phyloP scores from a whole-genome alignment of 2,329 filamentous ascomycete genomes.

The Pseudopyricularia javanii region DNA sequence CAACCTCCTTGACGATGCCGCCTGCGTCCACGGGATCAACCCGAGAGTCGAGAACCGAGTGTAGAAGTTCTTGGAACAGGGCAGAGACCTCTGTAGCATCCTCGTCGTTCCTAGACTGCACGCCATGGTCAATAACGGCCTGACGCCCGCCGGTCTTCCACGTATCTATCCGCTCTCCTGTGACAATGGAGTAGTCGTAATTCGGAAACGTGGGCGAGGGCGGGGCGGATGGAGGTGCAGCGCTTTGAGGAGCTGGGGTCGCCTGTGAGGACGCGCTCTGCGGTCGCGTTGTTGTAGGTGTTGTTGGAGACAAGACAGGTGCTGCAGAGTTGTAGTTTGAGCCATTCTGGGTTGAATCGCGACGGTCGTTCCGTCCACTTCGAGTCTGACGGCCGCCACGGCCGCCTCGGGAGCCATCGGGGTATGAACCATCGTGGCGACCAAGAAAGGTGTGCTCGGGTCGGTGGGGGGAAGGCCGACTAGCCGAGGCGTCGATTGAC shows the following conservation, averaged over 20 bases:
- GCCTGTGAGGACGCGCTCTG: constrained; percentile 24
- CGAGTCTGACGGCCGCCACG: constrained; percentile 32
- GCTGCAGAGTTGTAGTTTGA: constrained; percentile 13
- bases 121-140: constrained; percentile 52
- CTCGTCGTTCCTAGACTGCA: constrained; percentile 52
- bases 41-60: constrained; percentile 58
- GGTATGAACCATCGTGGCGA: constrained; percentile 42
- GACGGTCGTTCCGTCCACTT: constrained; percentile 28
- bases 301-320: constrained; percentile 9
- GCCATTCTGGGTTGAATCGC: constrained; percentile 33
- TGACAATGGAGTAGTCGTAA: constrained; percentile 68
- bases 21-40: constrained; percentile 60
- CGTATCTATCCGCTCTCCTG: constrained; percentile 49
- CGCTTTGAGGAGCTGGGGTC: constrained; percentile 10
- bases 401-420: constrained; percentile 30
- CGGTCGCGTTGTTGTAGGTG: constrained; percentile 20
- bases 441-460: constrained; percentile 42
- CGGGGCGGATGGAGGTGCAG: constrained; percentile 14
- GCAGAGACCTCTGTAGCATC: constrained; percentile 57
- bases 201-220: constrained; percentile 22
- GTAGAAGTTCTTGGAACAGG: constrained; percentile 76
- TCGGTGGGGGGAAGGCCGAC: constrained; percentile 49
- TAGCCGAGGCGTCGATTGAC: constrained; percentile 30
- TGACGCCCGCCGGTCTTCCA: constrained; percentile 61
- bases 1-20: constrained; percentile 58